Percentiles rank a stretch among this genome's conserved stretches.
phyloP scores from a whole-genome alignment of 495 filamentous ascomycete species.

The Penicillium canariense region DNA sequence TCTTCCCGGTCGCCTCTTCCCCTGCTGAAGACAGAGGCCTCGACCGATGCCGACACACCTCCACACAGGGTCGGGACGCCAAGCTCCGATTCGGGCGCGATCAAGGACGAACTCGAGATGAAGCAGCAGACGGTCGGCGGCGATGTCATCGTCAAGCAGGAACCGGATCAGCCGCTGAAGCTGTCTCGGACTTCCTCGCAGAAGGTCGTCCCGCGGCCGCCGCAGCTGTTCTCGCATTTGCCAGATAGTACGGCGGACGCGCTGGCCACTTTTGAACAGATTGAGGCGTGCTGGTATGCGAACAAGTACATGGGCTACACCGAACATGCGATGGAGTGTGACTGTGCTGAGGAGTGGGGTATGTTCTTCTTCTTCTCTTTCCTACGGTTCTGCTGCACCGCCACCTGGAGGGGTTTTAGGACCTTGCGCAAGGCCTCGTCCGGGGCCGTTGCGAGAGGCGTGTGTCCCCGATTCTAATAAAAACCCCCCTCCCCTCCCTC shows the following conservation, averaged over 20 bases:
- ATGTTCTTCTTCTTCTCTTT: constrained; percentile 45
- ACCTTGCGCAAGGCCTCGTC: background rate
- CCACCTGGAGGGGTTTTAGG: background rate
- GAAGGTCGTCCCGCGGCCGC: constrained; percentile 59
- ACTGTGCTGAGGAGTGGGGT: constrained; percentile 96
- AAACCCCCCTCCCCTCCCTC: background rate
- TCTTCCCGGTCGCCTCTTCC: constrained; percentile 17
- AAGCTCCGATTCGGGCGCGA: constrained; percentile 4
- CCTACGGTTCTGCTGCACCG: background rate
- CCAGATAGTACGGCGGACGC: constrained; percentile 76
- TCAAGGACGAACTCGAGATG: constrained; percentile 33
- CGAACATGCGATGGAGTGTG: constrained; percentile 91
- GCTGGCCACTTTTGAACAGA: constrained; percentile 71
- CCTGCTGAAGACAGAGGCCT: constrained; percentile 6
- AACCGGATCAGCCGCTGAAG: constrained; percentile 69
- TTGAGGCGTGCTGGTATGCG: constrained; percentile 80
- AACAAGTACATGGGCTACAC: constrained; percentile 86
- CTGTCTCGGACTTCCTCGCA: constrained; percentile 71
- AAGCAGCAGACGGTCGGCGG: constrained; percentile 49
- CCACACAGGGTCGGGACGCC: background rate
- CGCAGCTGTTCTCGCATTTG: constrained; percentile 64
- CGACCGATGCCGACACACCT: constrained; percentile 1
- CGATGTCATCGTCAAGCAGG: constrained; percentile 61
- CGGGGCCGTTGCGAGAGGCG: background rate
- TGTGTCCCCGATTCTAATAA: background rate